phyloP scores from a whole-genome alignment of 352 stramenopile species.

The Peronosclerospora sorghi region DNA sequence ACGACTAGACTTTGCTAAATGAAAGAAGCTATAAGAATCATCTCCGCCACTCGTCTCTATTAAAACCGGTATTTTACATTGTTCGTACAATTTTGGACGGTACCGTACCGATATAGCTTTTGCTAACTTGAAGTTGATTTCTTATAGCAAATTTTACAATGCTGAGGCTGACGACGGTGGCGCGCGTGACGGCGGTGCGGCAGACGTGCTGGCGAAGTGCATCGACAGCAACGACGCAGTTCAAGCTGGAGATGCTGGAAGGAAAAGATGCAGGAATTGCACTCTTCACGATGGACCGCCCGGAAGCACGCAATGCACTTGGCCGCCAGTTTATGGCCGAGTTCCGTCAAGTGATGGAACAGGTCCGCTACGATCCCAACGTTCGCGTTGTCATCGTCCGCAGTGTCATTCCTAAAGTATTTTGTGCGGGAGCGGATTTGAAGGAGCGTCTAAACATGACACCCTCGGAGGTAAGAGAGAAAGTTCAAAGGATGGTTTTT shows the following conservation, averaged over 20 bases:
- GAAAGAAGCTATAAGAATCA: conserved; percentile 3
- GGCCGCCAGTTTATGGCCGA: conserved; percentile 76
- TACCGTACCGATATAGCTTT: too few relatives aligned
- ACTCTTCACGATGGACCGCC: conserved; percentile 71
- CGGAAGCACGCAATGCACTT: conserved; percentile 63
- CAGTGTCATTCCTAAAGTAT: conserved; percentile 71
- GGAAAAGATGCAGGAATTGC: conserved; percentile 47
- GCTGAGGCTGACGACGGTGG: conserved; percentile 5
- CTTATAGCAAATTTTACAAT: neutral
- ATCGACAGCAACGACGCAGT: conserved; percentile 20
- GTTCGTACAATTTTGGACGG: too few relatives aligned
- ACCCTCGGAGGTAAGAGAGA: conserved; percentile 46
- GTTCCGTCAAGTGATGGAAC: conserved; percentile 56
- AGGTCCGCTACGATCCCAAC: conserved; percentile 48
- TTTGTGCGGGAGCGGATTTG: conserved; percentile 84
- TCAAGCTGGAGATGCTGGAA: conserved; percentile 48
- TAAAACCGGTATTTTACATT: neutral
- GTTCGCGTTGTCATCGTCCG: conserved; percentile 75
- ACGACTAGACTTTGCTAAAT: conserved; percentile 28
- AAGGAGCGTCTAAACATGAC: conserved; percentile 87
- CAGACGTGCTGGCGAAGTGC: conserved; percentile 8
- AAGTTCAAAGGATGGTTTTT: neutral
- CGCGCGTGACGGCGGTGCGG: conserved; percentile 1
- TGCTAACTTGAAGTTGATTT: too few relatives aligned
- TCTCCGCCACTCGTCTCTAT: conserved; percentile 9